Conservation (phyloP, 805 yeast species). For the Clavispora vitiphila region DNA sequence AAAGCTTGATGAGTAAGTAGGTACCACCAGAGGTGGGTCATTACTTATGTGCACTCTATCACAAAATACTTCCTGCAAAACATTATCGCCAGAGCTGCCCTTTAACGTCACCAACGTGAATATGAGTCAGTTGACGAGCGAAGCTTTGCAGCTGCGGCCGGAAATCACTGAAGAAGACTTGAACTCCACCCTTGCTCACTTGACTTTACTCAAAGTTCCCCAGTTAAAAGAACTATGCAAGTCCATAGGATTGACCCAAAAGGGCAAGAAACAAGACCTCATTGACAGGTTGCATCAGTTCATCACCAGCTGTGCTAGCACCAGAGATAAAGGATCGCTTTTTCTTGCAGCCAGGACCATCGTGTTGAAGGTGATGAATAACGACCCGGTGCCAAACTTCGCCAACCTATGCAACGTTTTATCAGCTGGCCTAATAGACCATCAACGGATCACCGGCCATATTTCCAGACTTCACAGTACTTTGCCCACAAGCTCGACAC, state of each 20-base stretch:
- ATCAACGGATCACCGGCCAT: neutral
- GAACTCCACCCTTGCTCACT: constrained; percentile 23
- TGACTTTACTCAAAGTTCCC: constrained; percentile 41
- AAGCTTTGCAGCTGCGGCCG: constrained; percentile 2
- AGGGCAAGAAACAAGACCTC: constrained; percentile 61
- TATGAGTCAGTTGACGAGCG: constrained; percentile 3
- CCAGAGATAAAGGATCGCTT: neutral
- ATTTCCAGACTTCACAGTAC: neutral
- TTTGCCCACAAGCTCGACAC: neutral
- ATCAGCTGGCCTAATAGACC: constrained; percentile 18
- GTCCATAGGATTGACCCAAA: constrained; percentile 41
- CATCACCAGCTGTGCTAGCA: constrained; percentile 38
- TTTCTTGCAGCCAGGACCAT: constrained; percentile 42
- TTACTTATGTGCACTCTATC: neutral
- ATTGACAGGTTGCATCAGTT: constrained; percentile 49
- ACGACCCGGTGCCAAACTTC: constrained; percentile 36
- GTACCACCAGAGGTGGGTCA: neutral
- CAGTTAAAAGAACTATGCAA: constrained; percentile 52
- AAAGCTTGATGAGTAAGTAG: neutral
- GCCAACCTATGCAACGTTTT: constrained; percentile 22
- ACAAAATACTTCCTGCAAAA: constrained; percentile 1
- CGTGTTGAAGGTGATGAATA: constrained; percentile 32
- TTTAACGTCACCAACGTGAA: neutral
- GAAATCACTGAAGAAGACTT: constrained; percentile 5
- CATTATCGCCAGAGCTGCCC: neutral